Base-by-base conservation (phyloP, 2,329 filamentous ascomycete species). In the Aspergillus sp. region DNA sequence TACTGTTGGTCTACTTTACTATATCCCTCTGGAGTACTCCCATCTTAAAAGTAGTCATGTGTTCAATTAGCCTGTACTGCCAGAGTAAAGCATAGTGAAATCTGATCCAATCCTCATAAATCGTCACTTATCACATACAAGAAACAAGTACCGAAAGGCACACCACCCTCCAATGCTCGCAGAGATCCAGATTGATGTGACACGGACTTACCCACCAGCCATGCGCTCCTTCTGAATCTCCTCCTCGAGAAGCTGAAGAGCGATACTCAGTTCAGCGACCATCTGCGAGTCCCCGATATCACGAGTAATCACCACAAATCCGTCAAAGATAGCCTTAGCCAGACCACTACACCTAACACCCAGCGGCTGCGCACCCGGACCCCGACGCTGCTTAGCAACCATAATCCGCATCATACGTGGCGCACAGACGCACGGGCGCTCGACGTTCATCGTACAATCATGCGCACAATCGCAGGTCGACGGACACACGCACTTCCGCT, bases 401-500 rank as follows among this genome's bases (percentile, higher is more conserved):
- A 64, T 53, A 32, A 66, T 53, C 27, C 62, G 63, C 41, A 68
- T 49, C 51, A 65, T 58, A 22, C 66, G 60, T 41, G 62, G 60
- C 5, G 64, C 60, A 49, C 69, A 72, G 23, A 66, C 67, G 33
- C 69, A 72, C 9, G 33, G 39, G 9, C 55, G 57, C 44, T 61
- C 54, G 5, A 59, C 58, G 6, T 62, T 51, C 17, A 52, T 22
- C 1, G 67, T 70, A 43, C 69, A 72, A 12, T 59, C 56, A 17
- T 32, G 43, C 13, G 67, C 55, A 46, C 69, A 72, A 17, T 44
- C 51, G 45, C 69, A 71, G 42, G 53, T 44, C 1, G 57, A 53
- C 12, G 53, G 49, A 50, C 69, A 72, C 39, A 70, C 61, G 46
- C 69, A 72, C 32, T 65, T 68, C 37, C 54, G 54, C 41, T 65